Conservation (phyloP, 108 stramenopile genomes). For the Cyclotella choctawhatcheeana region DNA sequence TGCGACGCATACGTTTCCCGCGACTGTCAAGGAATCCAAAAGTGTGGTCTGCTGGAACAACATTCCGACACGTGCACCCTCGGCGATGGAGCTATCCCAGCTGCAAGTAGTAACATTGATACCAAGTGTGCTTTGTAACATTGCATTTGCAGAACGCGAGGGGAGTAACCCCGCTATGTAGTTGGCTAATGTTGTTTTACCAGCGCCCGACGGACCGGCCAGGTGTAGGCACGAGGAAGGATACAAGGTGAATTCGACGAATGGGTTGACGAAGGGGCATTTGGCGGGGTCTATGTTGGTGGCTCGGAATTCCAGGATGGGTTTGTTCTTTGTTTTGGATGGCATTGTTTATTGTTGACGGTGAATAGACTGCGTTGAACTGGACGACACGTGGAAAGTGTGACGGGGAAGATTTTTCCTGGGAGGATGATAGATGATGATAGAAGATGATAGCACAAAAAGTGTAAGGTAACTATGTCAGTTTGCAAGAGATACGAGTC, state of each 20-base stretch:
- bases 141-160: constrained; percentile 18
- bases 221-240: constrained; percentile 66
- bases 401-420: too few relatives aligned
- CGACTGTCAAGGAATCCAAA: constrained; percentile 78
- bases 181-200: constrained; percentile 74
- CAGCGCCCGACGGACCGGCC: constrained; percentile 59
- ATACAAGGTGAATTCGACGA: constrained; percentile 57
- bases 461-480: too few relatives aligned
- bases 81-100: constrained; percentile 59
- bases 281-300: constrained; percentile 34
- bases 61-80: constrained; percentile 69
- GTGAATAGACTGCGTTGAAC: too few relatives aligned
- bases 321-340: constrained; percentile 1
- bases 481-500: too few relatives aligned
- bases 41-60: constrained; percentile 86
- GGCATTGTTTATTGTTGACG: background rate
- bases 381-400: too few relatives aligned
- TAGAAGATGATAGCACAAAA: too few relatives aligned
- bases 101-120: constrained; percentile 49
- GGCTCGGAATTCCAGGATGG: constrained; percentile 43
- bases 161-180: constrained; percentile 63
- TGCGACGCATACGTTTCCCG: constrained; percentile 74
- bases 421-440: too few relatives aligned
- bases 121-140: constrained; percentile 46
- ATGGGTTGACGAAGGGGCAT: constrained; percentile 70